These are phyloP conservation scores for Saccharomycopsis fodiens DNA, from an alignment of 805 yeast genomes.

Conservation along the genomic window DNA sequence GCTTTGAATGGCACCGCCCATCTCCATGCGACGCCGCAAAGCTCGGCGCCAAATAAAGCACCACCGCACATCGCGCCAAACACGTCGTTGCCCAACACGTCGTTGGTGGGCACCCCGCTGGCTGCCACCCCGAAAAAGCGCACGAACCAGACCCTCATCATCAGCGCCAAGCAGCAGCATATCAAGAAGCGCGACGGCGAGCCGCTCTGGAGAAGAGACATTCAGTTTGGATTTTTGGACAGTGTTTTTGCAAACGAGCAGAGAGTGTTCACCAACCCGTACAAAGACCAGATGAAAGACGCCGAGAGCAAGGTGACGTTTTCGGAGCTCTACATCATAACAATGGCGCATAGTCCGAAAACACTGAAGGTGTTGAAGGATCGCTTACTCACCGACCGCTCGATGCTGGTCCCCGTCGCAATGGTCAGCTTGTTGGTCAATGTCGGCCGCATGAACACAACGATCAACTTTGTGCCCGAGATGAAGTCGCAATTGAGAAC, in stretches of 20 bases:
- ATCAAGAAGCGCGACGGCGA: conserved; percentile 88
- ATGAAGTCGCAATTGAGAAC: conserved; percentile 92
- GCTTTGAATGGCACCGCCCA: too few species aligned
- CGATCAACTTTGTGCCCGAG: conserved; percentile 88
- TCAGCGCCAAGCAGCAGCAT: conserved; percentile 39
- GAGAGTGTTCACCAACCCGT: conserved; percentile 62
- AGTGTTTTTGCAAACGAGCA: conserved; percentile 55
- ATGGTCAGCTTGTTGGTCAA: conserved; percentile 83
- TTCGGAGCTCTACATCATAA: conserved; percentile 73
- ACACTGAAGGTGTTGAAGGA: conserved; percentile 80
- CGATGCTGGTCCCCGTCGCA: conserved; percentile 62
- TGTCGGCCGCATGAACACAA: conserved; percentile 90
- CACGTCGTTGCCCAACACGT: neutral
- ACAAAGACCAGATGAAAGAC: conserved; percentile 34
- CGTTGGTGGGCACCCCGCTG: neutral
- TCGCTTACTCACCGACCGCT: conserved; percentile 54
- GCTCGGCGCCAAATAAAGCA: neutral
- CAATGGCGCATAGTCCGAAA: conserved; percentile 75
- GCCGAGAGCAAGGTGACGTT: conserved; percentile 53
- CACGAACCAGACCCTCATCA: conserved; percentile 16
- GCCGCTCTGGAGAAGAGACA: conserved; percentile 82
- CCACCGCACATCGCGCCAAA: neutral
- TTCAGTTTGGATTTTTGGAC: conserved; percentile 72
- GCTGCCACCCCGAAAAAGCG: conserved; percentile 5
- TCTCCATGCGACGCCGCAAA: neutral